A percentile compares a stretch with the other conserved stretches of the same genome.
phyloP scores from a whole-genome alignment of 2,329 filamentous ascomycete species.

The Reticulascus tulasneorum region DNA sequence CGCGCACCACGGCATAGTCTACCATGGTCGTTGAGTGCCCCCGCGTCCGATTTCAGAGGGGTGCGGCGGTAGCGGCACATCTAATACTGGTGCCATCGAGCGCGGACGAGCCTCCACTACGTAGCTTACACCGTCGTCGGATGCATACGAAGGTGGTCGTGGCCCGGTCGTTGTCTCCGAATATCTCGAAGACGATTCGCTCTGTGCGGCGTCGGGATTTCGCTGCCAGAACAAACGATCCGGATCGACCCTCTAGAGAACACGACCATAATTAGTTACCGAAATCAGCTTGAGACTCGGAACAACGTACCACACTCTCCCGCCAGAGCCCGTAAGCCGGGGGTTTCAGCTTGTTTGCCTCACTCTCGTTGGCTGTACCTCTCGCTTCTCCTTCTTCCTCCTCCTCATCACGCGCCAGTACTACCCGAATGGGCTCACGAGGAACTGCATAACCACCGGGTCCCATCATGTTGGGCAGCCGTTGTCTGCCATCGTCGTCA shows the following conservation, averaged over 20 bases:
- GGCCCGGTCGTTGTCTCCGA: slow-evolving; percentile 21
- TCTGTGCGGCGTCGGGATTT: slow-evolving; percentile 38
- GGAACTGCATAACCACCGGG: slow-evolving; percentile 67
- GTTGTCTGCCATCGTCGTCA: slow-evolving; percentile 15
- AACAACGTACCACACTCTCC: slow-evolving; percentile 68
- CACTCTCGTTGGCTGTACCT: slow-evolving; percentile 47
- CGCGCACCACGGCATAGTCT: too few relatives aligned
- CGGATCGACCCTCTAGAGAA: slow-evolving; percentile 65
- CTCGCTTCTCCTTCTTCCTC: slow-evolving; percentile 40
- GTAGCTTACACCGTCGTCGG: slow-evolving; percentile 71
- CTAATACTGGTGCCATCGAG: slow-evolving; percentile 42
- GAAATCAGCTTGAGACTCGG: not conserved
- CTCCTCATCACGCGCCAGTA: slow-evolving; percentile 72
- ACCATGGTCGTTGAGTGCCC: slow-evolving; percentile 3
- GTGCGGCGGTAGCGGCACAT: slow-evolving; percentile 37
- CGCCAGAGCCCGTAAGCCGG: slow-evolving; percentile 86
- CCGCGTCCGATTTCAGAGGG: slow-evolving; percentile 39
- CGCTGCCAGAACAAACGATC: slow-evolving; percentile 78
- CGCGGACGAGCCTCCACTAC: slow-evolving; percentile 63
- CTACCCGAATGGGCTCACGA: slow-evolving; percentile 69
- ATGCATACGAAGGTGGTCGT: slow-evolving; percentile 72
- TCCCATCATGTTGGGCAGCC: slow-evolving; percentile 41
- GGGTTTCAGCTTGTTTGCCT: slow-evolving; percentile 58
- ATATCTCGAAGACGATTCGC: slow-evolving; percentile 3
- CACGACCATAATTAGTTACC: slow-evolving; percentile 1